A percentile compares a stretch with the other conserved stretches of the same genome.
Conservation (phyloP, 1,284 basidiomycete genomes). For the Xerocomus minutiporus region DNA sequence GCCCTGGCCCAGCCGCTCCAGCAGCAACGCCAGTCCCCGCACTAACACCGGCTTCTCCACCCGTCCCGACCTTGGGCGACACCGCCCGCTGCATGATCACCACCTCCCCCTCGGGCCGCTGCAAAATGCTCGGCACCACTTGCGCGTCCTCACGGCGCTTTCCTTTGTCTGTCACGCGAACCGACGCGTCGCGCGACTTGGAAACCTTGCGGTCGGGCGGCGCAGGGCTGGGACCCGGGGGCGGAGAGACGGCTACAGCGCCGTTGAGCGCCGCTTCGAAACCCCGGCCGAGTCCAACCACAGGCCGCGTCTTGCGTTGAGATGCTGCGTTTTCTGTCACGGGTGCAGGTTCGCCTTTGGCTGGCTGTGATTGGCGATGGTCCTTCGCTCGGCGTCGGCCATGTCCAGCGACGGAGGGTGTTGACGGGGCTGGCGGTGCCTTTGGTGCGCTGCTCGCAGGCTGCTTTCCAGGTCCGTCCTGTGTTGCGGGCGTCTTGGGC, state of each 20-base stretch:
- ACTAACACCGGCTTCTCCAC: not conserved
- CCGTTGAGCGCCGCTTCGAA: conserved; percentile 63
- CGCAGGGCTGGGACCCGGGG: no score
- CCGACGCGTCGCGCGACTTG: no score
- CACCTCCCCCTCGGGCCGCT: conserved; percentile 30
- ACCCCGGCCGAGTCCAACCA: conserved; percentile 55
- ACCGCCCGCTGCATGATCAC: conserved; percentile 13
- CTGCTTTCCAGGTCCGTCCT: not conserved
- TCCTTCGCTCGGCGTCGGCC: conserved; percentile 10
- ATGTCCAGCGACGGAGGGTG: conserved; percentile 1
- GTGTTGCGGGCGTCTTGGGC: not conserved
- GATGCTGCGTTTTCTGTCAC: not conserved
- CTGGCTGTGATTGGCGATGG: conserved; percentile 9
- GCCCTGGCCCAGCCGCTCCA: not conserved
- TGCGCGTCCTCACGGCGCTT: conserved; percentile 17
- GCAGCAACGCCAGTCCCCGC: not conserved
- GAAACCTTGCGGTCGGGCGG: no score
- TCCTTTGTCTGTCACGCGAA: conserved; percentile 11
- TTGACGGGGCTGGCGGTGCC: not conserved
- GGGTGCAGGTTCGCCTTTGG: conserved; percentile 3
- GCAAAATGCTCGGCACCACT: conserved; percentile 33
- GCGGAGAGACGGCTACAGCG: no score
- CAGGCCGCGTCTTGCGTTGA: conserved; percentile 46
- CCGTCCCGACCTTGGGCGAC: conserved; percentile 9
- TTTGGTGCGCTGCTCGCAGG: not conserved